These are phyloP conservation scores for Phytopythium litorale DNA, from an alignment of 352 stramenopile species.

Conservation along the genomic window DNA sequence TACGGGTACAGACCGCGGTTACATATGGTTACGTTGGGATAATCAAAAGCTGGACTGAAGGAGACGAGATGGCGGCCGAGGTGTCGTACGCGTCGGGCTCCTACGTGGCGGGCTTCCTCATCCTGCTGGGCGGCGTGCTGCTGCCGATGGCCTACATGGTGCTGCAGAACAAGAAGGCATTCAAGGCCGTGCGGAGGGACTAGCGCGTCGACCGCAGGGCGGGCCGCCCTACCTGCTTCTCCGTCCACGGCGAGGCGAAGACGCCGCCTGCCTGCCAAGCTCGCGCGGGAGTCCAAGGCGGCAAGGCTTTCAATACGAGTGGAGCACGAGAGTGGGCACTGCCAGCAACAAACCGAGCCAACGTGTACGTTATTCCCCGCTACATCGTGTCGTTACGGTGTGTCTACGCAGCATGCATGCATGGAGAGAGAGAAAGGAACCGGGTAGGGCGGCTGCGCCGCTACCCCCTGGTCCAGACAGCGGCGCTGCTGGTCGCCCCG, in stretches of 20 bases:
- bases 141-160: slow-evolving; percentile 84
- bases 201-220: slow-evolving; percentile 9
- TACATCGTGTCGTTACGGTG: neutral
- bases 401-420: neutral
- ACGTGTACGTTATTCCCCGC: neutral
- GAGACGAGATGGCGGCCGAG: slow-evolving; percentile 17
- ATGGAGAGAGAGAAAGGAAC: neutral
- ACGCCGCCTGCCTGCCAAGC: no score
- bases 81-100: slow-evolving; percentile 71
- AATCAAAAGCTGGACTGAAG: slow-evolving; percentile 7
- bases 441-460: neutral
- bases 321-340: neutral
- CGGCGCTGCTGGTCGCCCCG: slow-evolving; percentile 8
- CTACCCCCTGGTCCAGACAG: neutral
- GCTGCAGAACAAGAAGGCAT: slow-evolving; percentile 85
- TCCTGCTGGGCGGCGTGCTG: slow-evolving; percentile 66
- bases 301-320: no score
- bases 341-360: neutral
- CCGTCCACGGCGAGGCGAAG: neutral
- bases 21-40: neutral
- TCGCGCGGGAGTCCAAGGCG: no score
- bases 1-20: neutral
- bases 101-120: slow-evolving; percentile 62
- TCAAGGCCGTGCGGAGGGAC: slow-evolving; percentile 75
- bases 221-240: neutral